phyloP scores from a whole-genome alignment of 2,329 filamentous ascomycete genomes.

The Xenosphaeropsis pyriputrescens region DNA sequence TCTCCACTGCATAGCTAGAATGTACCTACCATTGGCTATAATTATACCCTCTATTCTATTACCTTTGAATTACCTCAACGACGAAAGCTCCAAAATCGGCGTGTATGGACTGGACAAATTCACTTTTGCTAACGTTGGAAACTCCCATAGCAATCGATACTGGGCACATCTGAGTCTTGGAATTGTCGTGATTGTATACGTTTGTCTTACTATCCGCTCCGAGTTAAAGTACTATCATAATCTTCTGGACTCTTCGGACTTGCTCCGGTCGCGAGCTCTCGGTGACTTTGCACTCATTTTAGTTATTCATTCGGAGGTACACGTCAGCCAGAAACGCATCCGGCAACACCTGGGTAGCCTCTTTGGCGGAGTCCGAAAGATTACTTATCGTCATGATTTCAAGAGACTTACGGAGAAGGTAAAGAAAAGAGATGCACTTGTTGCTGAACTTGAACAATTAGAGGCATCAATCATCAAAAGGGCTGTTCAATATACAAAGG shows the following conservation, averaged over 20 bases:
- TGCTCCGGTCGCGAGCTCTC: background rate
- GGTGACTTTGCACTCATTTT: slow-evolving; percentile 76
- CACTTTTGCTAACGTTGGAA: slow-evolving; percentile 67
- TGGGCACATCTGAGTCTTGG: slow-evolving; percentile 73
- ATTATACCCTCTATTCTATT: slow-evolving; percentile 70
- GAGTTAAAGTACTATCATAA: too few relatives aligned
- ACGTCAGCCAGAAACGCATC: too few relatives aligned
- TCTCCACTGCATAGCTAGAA: slow-evolving; percentile 66
- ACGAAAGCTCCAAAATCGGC: slow-evolving; percentile 35
- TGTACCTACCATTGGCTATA: slow-evolving; percentile 66
- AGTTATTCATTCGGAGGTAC: slow-evolving; percentile 74
- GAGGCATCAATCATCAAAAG: slow-evolving; percentile 36
- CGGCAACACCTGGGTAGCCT: too few relatives aligned
- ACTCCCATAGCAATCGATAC: slow-evolving; percentile 48
- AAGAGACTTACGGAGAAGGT: too few relatives aligned
- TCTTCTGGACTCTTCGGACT: too few relatives aligned
- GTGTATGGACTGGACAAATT: slow-evolving; percentile 64
- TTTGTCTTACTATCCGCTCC: slow-evolving; percentile 58
- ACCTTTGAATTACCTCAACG: slow-evolving; percentile 62
- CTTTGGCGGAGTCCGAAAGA: too few relatives aligned
- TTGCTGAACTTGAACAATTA: too few relatives aligned
- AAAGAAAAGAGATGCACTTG: too few relatives aligned
- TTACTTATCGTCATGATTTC: too few relatives aligned
- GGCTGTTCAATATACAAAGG: slow-evolving; percentile 63
- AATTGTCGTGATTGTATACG: slow-evolving; percentile 59